These are phyloP conservation scores for Pseudocercospora musae DNA, from an alignment of 2,329 filamentous ascomycete genomes.

Conservation along the genomic window DNA sequence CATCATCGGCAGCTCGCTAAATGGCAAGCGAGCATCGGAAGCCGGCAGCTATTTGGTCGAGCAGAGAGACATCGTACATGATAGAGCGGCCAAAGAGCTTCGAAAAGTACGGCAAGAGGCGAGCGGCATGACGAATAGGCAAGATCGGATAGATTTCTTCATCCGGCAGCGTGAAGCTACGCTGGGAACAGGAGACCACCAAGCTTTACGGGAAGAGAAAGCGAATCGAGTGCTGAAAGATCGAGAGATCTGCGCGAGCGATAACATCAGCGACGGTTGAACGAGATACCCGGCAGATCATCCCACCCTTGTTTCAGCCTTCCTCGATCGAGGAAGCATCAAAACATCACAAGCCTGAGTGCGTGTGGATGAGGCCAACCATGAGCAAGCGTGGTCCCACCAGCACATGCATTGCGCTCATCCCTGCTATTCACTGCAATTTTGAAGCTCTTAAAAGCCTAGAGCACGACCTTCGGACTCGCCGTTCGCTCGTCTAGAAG, in stretches of 20 bases:
- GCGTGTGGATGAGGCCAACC: no score
- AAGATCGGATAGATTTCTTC: slow-evolving; percentile 70
- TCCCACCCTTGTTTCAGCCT: background rate
- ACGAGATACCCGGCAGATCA: background rate
- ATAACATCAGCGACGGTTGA: slow-evolving; percentile 32
- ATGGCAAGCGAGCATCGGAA: slow-evolving; percentile 66
- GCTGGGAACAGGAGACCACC: slow-evolving; percentile 40
- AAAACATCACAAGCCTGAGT: background rate
- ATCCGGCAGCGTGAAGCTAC: slow-evolving; percentile 66
- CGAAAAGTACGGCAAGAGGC: slow-evolving; percentile 53
- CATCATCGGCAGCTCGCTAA: slow-evolving; percentile 66
- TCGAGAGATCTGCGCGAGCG: slow-evolving; percentile 46
- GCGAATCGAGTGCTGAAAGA: slow-evolving; percentile 46
- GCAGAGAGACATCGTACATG: slow-evolving; percentile 63
- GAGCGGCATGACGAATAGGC: slow-evolving; percentile 46
- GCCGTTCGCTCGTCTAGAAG: no score
- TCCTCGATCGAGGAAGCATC: background rate
- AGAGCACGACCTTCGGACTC: no score
- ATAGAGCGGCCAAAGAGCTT: slow-evolving; percentile 62
- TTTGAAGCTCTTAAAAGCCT: no score
- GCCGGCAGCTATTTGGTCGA: slow-evolving; percentile 62
- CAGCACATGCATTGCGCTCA: no score
- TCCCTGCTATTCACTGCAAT: no score
- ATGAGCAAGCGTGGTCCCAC: no score
- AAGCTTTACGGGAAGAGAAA: slow-evolving; percentile 45